phyloP scores from a whole-genome alignment of 495 filamentous ascomycete genomes.

The Halenospora varia region DNA sequence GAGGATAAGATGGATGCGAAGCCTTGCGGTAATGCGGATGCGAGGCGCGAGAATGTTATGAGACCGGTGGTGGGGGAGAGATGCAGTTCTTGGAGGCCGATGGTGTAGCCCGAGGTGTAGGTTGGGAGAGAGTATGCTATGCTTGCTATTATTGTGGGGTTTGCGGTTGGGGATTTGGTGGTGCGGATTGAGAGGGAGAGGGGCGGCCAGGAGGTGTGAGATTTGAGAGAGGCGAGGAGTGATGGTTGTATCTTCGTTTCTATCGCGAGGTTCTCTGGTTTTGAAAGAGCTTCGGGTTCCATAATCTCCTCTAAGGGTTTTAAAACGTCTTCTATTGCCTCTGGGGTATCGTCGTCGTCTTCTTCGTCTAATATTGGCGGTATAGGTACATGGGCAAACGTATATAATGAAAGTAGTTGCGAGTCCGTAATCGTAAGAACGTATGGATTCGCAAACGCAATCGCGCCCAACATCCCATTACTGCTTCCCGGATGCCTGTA shows the following conservation, averaged over 20 bases:
- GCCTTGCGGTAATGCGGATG: constrained; percentile 37
- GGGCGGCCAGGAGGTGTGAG: constrained; percentile 75
- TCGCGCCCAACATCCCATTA: constrained; percentile 62
- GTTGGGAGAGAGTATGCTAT: constrained; percentile 79
- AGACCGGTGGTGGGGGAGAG: constrained; percentile 38
- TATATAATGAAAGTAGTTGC: constrained; percentile 72
- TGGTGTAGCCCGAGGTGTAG: constrained; percentile 72
- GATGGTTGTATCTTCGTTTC: constrained; percentile 28
- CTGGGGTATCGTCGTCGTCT: constrained; percentile 1
- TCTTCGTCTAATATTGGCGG: constrained; percentile 1
- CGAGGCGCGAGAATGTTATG: constrained; percentile 53
- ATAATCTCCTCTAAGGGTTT: not conserved
- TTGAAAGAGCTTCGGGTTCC: no score
- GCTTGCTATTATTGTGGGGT: constrained; percentile 62
- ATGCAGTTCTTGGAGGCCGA: constrained; percentile 85
- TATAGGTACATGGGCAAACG: constrained; percentile 17
- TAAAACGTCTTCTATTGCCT: not conserved
- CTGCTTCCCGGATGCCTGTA: constrained; percentile 45
- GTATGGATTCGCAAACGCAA: constrained; percentile 74
- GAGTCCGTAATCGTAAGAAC: constrained; percentile 70
- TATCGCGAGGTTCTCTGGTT: no score
- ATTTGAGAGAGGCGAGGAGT: constrained; percentile 76
- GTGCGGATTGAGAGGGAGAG: constrained; percentile 72
- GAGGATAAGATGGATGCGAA: constrained; percentile 28
- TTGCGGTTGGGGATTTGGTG: constrained; percentile 47